A percentile compares a stretch with the other conserved stretches of the same genome.
phyloP scores from a whole-genome alignment of 371 early-diverging fungal species.

The Apophysomyces elegans region DNA sequence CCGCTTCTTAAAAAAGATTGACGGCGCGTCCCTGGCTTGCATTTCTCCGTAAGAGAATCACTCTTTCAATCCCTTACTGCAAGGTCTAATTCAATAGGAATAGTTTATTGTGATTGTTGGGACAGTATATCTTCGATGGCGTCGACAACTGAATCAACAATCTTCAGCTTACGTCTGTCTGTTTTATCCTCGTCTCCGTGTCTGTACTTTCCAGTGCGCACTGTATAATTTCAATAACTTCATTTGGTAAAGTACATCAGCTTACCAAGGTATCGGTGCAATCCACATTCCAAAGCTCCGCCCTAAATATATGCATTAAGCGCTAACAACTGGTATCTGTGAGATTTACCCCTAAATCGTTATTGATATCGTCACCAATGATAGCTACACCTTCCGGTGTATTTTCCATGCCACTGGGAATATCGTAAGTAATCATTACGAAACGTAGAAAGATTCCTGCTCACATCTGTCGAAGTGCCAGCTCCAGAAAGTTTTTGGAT shows the following conservation, averaged over 20 bases:
- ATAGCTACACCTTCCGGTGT: constrained; percentile 66
- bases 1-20: no score
- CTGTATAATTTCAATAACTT: constrained; percentile 25
- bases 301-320: not conserved
- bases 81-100: no score
- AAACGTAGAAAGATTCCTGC: constrained; percentile 5
- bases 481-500: constrained; percentile 68
- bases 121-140: constrained; percentile 43
- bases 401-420: constrained; percentile 29
- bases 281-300: constrained; percentile 72
- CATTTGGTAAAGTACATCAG: not conserved
- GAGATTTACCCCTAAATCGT: constrained; percentile 68
- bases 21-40: no score
- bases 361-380: constrained; percentile 85
- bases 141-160: constrained; percentile 47
- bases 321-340: not conserved
- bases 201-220: constrained; percentile 86
- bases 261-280: constrained; percentile 69
- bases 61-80: no score
- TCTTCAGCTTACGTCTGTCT: constrained; percentile 16
- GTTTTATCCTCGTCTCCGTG: constrained; percentile 64
- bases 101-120: no score
- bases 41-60: no score
- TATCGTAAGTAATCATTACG: constrained; percentile 1
- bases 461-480: constrained; percentile 78